These are phyloP conservation scores for Fusarium udum DNA, from an alignment of 2,329 filamentous ascomycete species.

Conservation along the genomic window DNA sequence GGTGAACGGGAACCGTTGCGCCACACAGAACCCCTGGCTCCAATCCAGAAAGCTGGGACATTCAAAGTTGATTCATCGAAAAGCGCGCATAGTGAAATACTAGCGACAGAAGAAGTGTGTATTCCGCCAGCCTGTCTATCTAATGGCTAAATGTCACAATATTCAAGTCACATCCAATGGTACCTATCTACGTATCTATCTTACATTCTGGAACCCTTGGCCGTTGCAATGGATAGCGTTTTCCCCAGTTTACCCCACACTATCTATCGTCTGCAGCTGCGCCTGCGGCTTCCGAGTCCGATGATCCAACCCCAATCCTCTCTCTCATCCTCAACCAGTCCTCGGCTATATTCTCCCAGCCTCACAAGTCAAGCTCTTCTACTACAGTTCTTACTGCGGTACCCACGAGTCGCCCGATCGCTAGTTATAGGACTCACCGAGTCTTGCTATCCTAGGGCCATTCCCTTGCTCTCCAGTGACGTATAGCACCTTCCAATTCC, in stretches of 20 bases:
- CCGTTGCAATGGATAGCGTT: constrained; percentile 8
- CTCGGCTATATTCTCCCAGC: constrained; percentile 26
- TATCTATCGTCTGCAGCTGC: constrained; percentile 27
- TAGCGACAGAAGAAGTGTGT: not conserved
- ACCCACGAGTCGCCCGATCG: not conserved
- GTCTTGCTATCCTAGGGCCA: not conserved
- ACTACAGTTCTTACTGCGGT: not conserved
- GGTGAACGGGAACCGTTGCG: not conserved
- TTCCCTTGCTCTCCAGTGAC: not conserved
- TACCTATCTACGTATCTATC: not conserved
- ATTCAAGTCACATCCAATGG: not conserved
- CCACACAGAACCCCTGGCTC: not conserved
- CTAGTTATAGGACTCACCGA: not conserved
- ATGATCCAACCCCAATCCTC: constrained; percentile 19
- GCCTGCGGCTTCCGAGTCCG: constrained; percentile 12
- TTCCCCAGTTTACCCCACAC: constrained; percentile 42
- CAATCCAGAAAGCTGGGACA: not conserved
- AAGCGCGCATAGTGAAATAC: not conserved
- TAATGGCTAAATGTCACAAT: not conserved
- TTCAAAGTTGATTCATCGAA: not conserved
- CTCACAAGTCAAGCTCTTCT: not conserved
- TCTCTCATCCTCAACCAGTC: constrained; percentile 10
- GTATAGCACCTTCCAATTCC: constrained; percentile 18
- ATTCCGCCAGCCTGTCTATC: not conserved
- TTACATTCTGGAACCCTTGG: constrained; percentile 10